Conservation (phyloP, 192 early-diverging fungal genomes). For the Entomortierella chlamydospora region DNA sequence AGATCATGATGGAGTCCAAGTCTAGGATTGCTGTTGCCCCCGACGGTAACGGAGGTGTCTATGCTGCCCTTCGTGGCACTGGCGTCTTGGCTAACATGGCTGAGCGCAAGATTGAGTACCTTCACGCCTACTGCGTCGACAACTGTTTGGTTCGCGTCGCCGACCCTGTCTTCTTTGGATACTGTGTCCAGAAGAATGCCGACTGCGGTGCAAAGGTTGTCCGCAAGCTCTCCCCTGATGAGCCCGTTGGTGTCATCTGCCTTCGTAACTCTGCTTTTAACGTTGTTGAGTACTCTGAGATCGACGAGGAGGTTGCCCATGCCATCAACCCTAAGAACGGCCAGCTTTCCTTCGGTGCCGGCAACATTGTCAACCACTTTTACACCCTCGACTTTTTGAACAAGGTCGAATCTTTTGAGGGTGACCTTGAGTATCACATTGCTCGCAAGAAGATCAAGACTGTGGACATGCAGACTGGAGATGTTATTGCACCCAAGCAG, state of each 20-base stretch:
- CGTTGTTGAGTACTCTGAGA: conserved; percentile 99
- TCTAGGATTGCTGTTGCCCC: conserved; percentile 83
- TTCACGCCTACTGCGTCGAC: conserved; percentile 98
- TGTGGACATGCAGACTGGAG: conserved; percentile 77
- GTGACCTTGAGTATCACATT: conserved; percentile 89
- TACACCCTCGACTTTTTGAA: conserved; percentile 95
- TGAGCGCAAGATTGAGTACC: conserved; percentile 84
- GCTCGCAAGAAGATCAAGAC: conserved; percentile 93
- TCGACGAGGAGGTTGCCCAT: conserved; percentile 76
- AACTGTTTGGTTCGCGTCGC: conserved; percentile 98
- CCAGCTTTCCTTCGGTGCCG: conserved; percentile 87
- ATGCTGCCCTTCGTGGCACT: conserved; percentile 88
- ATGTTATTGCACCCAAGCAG: conserved; percentile 67
- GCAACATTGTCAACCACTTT: conserved; percentile 99
- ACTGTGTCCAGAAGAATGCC: conserved; percentile 87
- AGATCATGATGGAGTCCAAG: conserved; percentile 90
- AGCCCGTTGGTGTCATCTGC: conserved; percentile 97
- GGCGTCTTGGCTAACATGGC: conserved; percentile 87
- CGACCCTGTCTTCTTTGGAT: conserved; percentile 97
- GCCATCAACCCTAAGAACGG: conserved; percentile 74
- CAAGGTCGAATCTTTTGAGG: conserved; percentile 85
- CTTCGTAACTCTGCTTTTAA: conserved; percentile 82
- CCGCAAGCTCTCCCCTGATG: conserved; percentile 85
- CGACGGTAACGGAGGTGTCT: conserved; percentile 96
- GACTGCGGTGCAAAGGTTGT: conserved; percentile 97